These are phyloP conservation scores for Verticillium klebahnii DNA, from an alignment of 2,329 filamentous ascomycete genomes.

Conservation along the genomic window DNA sequence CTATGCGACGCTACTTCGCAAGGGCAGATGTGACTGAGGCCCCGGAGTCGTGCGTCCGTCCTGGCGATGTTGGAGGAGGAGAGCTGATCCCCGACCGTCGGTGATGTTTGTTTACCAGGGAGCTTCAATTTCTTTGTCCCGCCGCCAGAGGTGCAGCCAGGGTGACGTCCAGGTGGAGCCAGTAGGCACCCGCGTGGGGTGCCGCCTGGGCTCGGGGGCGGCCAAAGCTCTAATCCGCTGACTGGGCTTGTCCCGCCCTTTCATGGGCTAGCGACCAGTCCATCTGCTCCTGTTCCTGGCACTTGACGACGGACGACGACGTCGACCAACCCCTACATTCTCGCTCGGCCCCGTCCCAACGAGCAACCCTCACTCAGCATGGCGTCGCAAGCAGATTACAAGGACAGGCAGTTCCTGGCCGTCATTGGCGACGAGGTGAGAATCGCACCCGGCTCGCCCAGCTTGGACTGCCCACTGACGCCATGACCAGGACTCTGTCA, in stretches of 20 bases:
- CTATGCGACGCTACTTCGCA: neutral
- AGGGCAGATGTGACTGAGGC: neutral
- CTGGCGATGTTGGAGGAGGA: neutral
- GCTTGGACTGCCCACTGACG: conserved; percentile 13
- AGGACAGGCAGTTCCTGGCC: conserved; percentile 92
- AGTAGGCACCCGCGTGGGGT: neutral
- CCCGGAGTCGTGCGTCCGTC: neutral
- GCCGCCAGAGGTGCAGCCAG: neutral
- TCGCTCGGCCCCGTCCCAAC: neutral
- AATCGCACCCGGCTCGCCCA: conserved; percentile 16
- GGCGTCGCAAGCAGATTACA: conserved; percentile 55
- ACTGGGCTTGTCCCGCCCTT: neutral
- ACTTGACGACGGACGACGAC: neutral
- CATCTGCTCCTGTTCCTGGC: neutral
- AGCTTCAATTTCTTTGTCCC: conserved; percentile 2
- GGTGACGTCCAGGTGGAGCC: conserved; percentile 5
- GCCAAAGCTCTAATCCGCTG: conserved; percentile 1
- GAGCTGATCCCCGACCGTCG: neutral
- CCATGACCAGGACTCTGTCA: conserved; percentile 76
- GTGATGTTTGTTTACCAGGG: conserved; percentile 1
- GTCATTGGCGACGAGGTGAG: conserved; percentile 94
- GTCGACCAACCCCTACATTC: neutral
- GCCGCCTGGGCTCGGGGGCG: neutral
- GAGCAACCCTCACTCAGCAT: conserved; percentile 25
- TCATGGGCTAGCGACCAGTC: neutral